phyloP scores from a whole-genome alignment of 129 eudicot species.

The Sambucus nigra region DNA sequence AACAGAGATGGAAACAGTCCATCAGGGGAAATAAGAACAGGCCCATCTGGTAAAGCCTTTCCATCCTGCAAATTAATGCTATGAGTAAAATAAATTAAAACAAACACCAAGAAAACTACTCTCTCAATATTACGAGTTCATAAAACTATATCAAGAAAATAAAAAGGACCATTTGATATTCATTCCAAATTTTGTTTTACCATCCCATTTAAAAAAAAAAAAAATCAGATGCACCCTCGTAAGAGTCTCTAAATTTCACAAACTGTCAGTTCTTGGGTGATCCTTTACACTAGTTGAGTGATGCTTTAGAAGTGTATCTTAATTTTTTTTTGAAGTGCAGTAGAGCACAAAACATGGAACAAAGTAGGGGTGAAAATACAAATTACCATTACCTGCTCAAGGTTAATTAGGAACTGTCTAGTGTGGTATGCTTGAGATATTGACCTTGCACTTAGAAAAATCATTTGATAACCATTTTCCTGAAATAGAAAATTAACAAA shows the following conservation, averaged over 20 bases:
- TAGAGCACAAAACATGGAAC: too few species aligned
- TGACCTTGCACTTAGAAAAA: conserved; percentile 93
- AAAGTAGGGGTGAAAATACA: too few species aligned
- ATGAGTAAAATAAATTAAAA: conserved; percentile 3
- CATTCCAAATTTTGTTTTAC: too few species aligned
- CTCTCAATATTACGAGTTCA: background rate
- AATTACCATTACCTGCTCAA: conserved; percentile 93
- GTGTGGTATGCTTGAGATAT: conserved; percentile 82
- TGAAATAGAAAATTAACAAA: conserved; percentile 20
- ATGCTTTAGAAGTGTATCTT: too few species aligned
- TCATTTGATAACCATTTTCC: conserved; percentile 96
- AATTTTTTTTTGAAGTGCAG: too few species aligned
- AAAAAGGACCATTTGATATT: background rate
- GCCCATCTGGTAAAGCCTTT: conserved; percentile 92
- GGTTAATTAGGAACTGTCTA: conserved; percentile 81
- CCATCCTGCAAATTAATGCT: conserved; percentile 57
- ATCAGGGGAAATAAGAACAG: conserved; percentile 92
- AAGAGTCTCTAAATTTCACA: too few species aligned
- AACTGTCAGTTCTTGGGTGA: too few species aligned
- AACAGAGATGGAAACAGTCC: conserved; percentile 95
- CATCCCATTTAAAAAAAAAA: too few species aligned
- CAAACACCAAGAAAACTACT: background rate
- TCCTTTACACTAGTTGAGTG: too few species aligned
- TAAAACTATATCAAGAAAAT: background rate
- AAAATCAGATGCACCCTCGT: too few species aligned